Evolutionary conservation across 805 yeast species (phyloP).

Genomic region (Candida manassasensis): DNA sequence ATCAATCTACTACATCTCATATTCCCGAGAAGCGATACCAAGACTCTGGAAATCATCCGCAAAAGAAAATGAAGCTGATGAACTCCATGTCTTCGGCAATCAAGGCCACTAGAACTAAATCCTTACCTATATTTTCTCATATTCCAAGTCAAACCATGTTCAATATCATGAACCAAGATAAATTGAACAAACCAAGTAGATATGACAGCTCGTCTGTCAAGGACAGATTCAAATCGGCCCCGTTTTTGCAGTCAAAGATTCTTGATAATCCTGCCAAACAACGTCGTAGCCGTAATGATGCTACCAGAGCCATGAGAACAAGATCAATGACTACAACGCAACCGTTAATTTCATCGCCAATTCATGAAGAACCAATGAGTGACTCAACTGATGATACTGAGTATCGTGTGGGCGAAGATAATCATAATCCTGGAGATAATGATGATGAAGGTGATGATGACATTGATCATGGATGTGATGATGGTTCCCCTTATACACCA

Average conservation of each 20-base stretch:
- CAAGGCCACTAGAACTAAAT: constrained; percentile 42
- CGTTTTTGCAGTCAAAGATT: constrained; percentile 38
- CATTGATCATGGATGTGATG: constrained; percentile 18
- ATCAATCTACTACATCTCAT: constrained; percentile 9
- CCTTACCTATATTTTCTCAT: constrained; percentile 38
- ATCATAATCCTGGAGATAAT: constrained; percentile 11
- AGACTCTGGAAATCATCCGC: constrained; percentile 5
- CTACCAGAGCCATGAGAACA: constrained; percentile 35
- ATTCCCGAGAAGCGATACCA: constrained; percentile 3
- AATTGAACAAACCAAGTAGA: constrained; percentile 31
- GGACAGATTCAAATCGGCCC: constrained; percentile 43
- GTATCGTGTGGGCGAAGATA: constrained; percentile 16
- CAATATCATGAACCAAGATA: constrained; percentile 40
- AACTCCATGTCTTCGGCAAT: constrained; percentile 14
- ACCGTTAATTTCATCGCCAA: constrained; percentile 36
- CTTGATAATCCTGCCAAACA: constrained; percentile 34
- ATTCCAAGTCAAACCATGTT: constrained; percentile 36
- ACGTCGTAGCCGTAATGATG: constrained; percentile 14
- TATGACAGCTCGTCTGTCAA: constrained; percentile 38
- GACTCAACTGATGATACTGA: constrained; percentile 38
- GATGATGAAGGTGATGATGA: constrained; percentile 25
- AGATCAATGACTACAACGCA: constrained; percentile 37
- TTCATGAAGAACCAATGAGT: constrained; percentile 33
- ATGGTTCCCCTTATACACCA: constrained; percentile 37
- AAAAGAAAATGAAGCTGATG: constrained; percentile 10